These are phyloP conservation scores for Aegilops umbellulata DNA, from an alignment of 176 grass and related monocot species.

Conservation along the genomic window DNA sequence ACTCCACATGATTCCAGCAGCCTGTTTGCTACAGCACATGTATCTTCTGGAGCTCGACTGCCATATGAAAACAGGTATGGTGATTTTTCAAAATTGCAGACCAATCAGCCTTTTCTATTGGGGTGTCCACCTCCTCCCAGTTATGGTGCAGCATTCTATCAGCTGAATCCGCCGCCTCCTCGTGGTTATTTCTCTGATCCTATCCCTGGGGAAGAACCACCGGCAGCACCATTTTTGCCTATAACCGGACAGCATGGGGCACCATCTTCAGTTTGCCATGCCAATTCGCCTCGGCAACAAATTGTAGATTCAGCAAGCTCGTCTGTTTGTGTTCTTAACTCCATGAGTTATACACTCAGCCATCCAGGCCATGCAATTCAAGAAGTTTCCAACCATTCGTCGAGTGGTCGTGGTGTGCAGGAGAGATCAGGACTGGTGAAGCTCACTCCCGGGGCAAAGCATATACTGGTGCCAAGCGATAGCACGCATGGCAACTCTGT, in stretches of 20 bases:
- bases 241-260: slow-evolving; percentile 1
- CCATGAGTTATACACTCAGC: neutral
- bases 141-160: slow-evolving; percentile 29
- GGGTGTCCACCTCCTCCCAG: slow-evolving; percentile 30
- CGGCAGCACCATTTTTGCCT: slow-evolving; percentile 15
- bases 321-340: neutral
- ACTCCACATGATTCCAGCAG: slow-evolving; percentile 6
- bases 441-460: slow-evolving; percentile 45
- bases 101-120: slow-evolving; percentile 19
- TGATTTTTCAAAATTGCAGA: neutral
- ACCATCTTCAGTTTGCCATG: slow-evolving; percentile 33
- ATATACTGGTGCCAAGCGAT: slow-evolving; percentile 49
- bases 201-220: neutral
- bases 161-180: neutral
- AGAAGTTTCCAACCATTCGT: slow-evolving; percentile 13
- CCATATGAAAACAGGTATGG: slow-evolving; percentile 15
- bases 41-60: slow-evolving; percentile 30
- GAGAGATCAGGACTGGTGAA: slow-evolving; percentile 49
- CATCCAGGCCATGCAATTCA: slow-evolving; percentile 12
- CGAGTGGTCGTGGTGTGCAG: slow-evolving; percentile 4
- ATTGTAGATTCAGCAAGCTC: slow-evolving; percentile 35
- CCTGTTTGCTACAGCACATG: slow-evolving; percentile 3
- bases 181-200: slow-evolving; percentile 27
- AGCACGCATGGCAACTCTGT: slow-evolving; percentile 26
- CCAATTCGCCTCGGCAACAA: slow-evolving; percentile 28